Percentiles rank a stretch among this genome's conserved stretches.
phyloP scores from a whole-genome alignment of 2,329 filamentous ascomycete species.

The Eurotiales sp. region DNA sequence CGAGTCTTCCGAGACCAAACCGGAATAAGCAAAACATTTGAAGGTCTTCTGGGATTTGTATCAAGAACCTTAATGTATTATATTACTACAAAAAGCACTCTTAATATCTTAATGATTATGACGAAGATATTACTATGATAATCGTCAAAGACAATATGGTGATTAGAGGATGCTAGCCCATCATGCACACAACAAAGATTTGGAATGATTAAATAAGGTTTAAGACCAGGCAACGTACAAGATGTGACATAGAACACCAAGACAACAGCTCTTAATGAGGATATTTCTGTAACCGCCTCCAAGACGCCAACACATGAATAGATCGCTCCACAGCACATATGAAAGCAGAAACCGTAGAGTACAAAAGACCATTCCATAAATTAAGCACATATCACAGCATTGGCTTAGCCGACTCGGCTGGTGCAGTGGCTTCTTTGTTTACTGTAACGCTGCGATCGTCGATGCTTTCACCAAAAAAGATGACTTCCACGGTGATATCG shows the following conservation, averaged over 20 bases:
- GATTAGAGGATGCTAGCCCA: neutral
- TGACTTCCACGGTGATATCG: conserved; percentile 94
- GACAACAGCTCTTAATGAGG: neutral
- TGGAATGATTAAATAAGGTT: neutral
- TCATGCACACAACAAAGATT: neutral
- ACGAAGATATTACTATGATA: too few relatives aligned
- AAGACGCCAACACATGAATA: conserved; percentile 1
- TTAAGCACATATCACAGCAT: conserved; percentile 39
- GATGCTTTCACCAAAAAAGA: conserved; percentile 86
- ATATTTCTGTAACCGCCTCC: neutral
- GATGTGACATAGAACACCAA: neutral
- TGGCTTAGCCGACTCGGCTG: conserved; percentile 44
- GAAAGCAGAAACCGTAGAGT: conserved; percentile 1
- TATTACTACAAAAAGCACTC: too few relatives aligned
- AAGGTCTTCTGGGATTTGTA: too few relatives aligned
- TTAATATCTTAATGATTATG: too few relatives aligned
- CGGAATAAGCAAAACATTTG: too few relatives aligned
- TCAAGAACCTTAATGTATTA: too few relatives aligned
- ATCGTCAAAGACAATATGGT: too few relatives aligned
- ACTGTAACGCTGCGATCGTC: conserved; percentile 74
- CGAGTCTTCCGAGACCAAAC: too few relatives aligned
- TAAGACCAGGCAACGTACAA: neutral
- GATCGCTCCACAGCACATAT: neutral
- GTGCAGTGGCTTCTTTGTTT: conserved; percentile 81
- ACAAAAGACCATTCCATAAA: neutral